Percentiles rank a stretch among this genome's conserved stretches.
Conservation (phyloP, 1,139 yeast species). For the Pichia sp. region DNA sequence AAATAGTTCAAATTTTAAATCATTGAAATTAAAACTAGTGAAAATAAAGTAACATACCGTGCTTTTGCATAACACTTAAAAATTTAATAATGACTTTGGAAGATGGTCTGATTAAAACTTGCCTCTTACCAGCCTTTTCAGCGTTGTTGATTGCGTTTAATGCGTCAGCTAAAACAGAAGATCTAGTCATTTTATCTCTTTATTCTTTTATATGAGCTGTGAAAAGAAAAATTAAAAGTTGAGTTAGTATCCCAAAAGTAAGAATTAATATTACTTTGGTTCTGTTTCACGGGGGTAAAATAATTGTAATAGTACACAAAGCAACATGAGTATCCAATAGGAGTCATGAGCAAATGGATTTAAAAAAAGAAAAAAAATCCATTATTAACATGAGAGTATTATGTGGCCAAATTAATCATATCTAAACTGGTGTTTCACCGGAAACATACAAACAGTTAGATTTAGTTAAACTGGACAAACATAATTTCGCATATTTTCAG, state of each 20-base stretch:
- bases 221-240: not conserved
- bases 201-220: not conserved
- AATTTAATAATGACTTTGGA: slow-evolving; percentile 97
- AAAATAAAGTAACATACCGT: slow-evolving; percentile 41
- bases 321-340: slow-evolving; percentile 39
- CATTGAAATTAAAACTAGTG: not conserved
- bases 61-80: slow-evolving; percentile 96
- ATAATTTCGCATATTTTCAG: slow-evolving; percentile 8
- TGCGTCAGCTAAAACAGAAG: slow-evolving; percentile 99
- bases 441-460: slow-evolving; percentile 4
- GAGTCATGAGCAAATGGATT: slow-evolving; percentile 33
- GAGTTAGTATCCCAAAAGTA: slow-evolving; percentile 20
- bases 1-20: not conserved
- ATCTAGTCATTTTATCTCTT: slow-evolving; percentile 93
- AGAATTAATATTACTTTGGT: not conserved
- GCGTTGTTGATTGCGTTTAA: slow-evolving; percentile 98
- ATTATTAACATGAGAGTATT: slow-evolving; percentile 30
- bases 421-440: slow-evolving; percentile 9
- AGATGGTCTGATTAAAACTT: slow-evolving; percentile 97
- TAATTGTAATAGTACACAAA: slow-evolving; percentile 12
- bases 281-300: not conserved
- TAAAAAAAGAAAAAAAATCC: slow-evolving; percentile 11
- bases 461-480: slow-evolving; percentile 7
- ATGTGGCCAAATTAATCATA: slow-evolving; percentile 15
- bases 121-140: slow-evolving; percentile 99